Base-by-base conservation (phyloP, 768 basidiomycete species). In the Tricholoma saponaceum region DNA sequence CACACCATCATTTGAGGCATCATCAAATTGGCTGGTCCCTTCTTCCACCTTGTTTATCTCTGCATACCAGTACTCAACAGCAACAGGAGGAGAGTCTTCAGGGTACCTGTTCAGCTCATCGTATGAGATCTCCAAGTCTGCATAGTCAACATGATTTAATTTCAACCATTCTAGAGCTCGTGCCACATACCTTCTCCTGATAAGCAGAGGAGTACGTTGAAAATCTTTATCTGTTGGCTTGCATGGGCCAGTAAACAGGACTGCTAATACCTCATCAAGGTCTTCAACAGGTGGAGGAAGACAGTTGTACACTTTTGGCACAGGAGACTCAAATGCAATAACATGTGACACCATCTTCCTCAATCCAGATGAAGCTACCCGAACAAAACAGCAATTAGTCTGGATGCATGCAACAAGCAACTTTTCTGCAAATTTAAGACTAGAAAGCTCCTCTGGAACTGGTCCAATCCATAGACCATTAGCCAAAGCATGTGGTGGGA, bases 401-500 rank as follows among this genome's bases (percentile, higher is more conserved):
- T 68, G 35, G 1, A 67, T 62, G 9, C 62, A 49, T 2, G 71
- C 57, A 4, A 75, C 57, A 0, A 72, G 51, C 26, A 68, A 58
- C 32, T 70, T 64, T 56, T 79, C 76, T 0, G 62, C 60, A 50
- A 67, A 73, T 4, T 43, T 67, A 1, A 77, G 57, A 2, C 59
- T 37, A 32, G 63, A 23, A 3, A 78, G 51, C 12, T 60, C 64
- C 4, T 30, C 8, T 2, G 73, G 76, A 1, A 75, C 66, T 2
- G 67, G 51, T 0, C 77, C 76, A 0, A 78, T 8, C 74, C 74
- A 76, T 1, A 74, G 41, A 1, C 70, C 68, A 62, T 72, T 74
- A 0, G 73, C 72, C 5, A 77, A 52, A 0, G 73, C 62, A 49
- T 60, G 41, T 2, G 53, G 39, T 2, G 74, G 72, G 5, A 64